phyloP scores from a whole-genome alignment of 2,329 filamentous ascomycete genomes.

The Fusarium brevicatenulatum region DNA sequence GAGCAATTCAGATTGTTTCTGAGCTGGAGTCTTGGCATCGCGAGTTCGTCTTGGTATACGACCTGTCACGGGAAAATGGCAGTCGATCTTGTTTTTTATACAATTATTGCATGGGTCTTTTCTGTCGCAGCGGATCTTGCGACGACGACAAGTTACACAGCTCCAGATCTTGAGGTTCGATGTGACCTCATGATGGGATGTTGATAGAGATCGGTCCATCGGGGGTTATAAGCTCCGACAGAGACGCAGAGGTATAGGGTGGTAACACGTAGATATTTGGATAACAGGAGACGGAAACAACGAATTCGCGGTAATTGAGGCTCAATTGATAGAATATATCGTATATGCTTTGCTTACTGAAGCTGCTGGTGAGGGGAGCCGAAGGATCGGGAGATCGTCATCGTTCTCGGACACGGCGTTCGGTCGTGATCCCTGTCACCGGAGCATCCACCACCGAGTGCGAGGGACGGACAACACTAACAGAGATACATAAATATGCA shows the following conservation, averaged over 20 bases:
- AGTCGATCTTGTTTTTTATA: constrained; percentile 41
- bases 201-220: constrained; percentile 28
- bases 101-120: constrained; percentile 46
- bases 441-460: constrained; percentile 3
- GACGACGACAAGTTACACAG: constrained; percentile 47
- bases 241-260: background rate
- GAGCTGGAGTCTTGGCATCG: constrained; percentile 38
- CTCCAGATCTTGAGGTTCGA: constrained; percentile 46
- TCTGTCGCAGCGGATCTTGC: constrained; percentile 47
- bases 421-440: constrained; percentile 38
- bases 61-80: constrained; percentile 47
- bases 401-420: constrained; percentile 46
- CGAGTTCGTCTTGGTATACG: constrained; percentile 43
- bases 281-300: background rate
- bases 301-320: background rate
- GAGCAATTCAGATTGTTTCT: constrained; percentile 47
- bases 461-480: background rate
- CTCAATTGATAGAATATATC: background rate
- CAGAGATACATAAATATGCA: background rate
- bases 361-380: background rate
- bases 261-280: background rate
- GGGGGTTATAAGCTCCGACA: constrained; percentile 29
- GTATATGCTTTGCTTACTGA: background rate
- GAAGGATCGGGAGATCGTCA: constrained; percentile 29
- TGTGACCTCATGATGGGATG: constrained; percentile 9